phyloP scores from a whole-genome alignment of 2,329 filamentous ascomycete genomes.

The Neonectria magnoliae region DNA sequence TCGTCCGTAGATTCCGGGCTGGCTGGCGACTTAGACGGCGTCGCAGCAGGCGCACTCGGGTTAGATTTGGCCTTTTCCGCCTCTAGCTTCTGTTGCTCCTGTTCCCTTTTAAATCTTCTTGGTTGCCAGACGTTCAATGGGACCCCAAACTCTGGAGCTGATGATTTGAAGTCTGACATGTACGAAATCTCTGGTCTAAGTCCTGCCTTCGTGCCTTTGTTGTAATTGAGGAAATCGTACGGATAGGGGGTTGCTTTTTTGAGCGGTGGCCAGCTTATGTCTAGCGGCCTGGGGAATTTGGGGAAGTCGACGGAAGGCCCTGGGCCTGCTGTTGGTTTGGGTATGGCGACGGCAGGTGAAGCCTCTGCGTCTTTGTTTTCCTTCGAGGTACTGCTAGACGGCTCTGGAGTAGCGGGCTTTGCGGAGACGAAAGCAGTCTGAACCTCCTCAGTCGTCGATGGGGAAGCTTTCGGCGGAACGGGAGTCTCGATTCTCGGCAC shows the following conservation, averaged over 20 bases:
- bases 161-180: too few species aligned
- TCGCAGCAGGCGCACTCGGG: background rate
- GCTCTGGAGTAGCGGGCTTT: background rate
- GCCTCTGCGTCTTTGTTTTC: background rate
- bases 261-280: too few species aligned
- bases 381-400: background rate
- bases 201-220: too few species aligned
- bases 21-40: background rate
- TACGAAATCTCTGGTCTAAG: rapidly evolving
- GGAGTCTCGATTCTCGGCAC: background rate
- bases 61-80: background rate
- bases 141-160: too few species aligned
- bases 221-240: too few species aligned
- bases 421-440: background rate
- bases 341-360: background rate
- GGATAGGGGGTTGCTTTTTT: too few species aligned
- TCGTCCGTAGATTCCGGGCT: background rate
- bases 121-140: too few species aligned
- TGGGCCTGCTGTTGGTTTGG: background rate
- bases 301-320: background rate
- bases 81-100: too few species aligned
- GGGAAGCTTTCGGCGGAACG: background rate
- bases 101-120: too few species aligned
- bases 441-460: too few species aligned
- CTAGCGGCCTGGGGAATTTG: too few species aligned